These are phyloP conservation scores for Diaporthe helianthi DNA, from an alignment of 2,329 filamentous ascomycete genomes.

Conservation along the genomic window DNA sequence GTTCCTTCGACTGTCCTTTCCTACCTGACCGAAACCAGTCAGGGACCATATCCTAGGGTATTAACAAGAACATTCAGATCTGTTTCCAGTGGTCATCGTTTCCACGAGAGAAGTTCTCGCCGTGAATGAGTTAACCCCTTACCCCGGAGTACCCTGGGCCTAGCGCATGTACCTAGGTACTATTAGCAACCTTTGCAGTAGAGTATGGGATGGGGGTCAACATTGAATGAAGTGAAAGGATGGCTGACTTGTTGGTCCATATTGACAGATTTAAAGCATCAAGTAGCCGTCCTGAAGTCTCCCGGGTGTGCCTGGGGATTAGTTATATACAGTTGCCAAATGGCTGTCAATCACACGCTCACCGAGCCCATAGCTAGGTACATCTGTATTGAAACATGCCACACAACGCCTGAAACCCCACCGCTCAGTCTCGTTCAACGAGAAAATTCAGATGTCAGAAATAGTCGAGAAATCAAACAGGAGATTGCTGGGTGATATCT, in stretches of 20 bases:
- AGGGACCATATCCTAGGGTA: too few species aligned
- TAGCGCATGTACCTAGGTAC: too few species aligned
- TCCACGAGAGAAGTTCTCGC: too few species aligned
- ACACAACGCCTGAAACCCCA: not conserved
- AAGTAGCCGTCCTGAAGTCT: not conserved
- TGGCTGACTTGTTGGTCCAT: not conserved
- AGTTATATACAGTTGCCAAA: conserved; percentile 5
- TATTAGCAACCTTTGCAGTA: too few species aligned
- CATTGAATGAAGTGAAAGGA: not conserved
- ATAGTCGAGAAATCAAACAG: conserved; percentile 7
- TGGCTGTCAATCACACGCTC: not conserved
- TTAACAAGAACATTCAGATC: not conserved
- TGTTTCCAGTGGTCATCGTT: not conserved
- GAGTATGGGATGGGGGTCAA: too few species aligned
- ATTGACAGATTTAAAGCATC: conserved; percentile 4
- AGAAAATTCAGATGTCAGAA: not conserved
- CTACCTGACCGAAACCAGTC: too few species aligned
- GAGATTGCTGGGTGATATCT: conserved; percentile 25
- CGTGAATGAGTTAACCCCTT: not conserved
- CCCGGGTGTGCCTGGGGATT: not conserved
- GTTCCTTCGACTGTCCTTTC: not conserved
- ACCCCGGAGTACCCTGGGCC: not conserved
- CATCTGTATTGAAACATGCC: not conserved
- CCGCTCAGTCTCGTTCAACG: conserved; percentile 13
- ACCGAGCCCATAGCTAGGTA: not conserved